Evolutionary conservation across 2,329 filamentous ascomycete species (phyloP), one percentile per base, ranked within the genome.

Genomic region (Phaeomoniella chlamydospora): DNA sequence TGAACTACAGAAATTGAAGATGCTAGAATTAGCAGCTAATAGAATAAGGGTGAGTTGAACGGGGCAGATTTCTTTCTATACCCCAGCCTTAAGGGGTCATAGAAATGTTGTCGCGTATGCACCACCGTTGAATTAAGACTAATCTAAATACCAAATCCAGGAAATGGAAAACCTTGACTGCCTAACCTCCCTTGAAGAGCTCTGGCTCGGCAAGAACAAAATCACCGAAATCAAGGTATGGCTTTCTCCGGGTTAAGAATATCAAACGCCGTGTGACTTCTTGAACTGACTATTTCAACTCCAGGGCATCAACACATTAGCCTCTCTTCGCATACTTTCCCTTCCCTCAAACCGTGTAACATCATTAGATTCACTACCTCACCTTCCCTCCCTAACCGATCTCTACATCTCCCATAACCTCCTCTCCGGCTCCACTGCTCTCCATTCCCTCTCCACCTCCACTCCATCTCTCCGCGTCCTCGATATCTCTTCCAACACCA

Each of bases 131-230:
- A n/a, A n/a, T n/a, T n/a, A n/a, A n/a, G n/a, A n/a, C n/a, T n/a
- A n/a, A n/a, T n/a, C n/a, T n/a, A n/a, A n/a, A n/a, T n/a, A n/a
- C n/a, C n/a, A n/a, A n/a, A n/a, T n/a, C n/a, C 40, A 67, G 62
- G 80, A 88, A 55, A 86, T 98, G 38, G 71, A 86, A 51, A 90
- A 90, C 41, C 67, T 98, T 18, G 82, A 90, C 29, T 70, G 72
- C 2, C 63, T 96, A 32, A 70, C 67, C n/a, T 70, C 70, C 5
- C 62, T 98, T n/a, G 79, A 92, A 54, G 77, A 94, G 55, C 67
- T 94, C 12, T 96, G 87, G 87, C 63, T 96, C 13, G 90, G 84
- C 39, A 96, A 94, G 69, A 94, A 94, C 64, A 94, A 93, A 55
- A 94, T 98, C 48, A 81, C 80, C 0, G 74, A 86, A 50, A 74